These are phyloP conservation scores for Diaporthe aspalathi DNA, from an alignment of 2,329 filamentous ascomycete species.

Conservation along the genomic window DNA sequence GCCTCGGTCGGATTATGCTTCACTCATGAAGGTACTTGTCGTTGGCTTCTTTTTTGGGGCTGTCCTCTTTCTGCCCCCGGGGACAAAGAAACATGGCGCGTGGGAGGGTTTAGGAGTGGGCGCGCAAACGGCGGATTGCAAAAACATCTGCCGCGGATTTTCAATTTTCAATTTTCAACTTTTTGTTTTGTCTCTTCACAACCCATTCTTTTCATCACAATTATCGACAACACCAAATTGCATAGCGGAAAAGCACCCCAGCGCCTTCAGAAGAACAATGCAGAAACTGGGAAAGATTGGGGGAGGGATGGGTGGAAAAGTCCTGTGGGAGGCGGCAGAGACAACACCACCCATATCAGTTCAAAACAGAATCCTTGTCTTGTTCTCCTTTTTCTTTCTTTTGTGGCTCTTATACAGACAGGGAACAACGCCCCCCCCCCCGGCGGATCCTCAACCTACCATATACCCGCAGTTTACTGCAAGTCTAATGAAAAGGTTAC, in stretches of 20 bases:
- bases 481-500: conserved; percentile 31
- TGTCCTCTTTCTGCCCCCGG: background rate
- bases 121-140: background rate
- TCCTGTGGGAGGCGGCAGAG: conserved; percentile 3
- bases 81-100: background rate
- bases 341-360: background rate
- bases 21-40: conserved; percentile 26
- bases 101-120: conserved; percentile 5
- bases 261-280: background rate
- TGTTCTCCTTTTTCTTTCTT: conserved; percentile 7
- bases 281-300: background rate
- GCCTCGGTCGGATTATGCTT: conserved; percentile 24
- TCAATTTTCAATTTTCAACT: background rate
- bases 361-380: background rate
- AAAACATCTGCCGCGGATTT: background rate
- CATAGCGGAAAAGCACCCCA: conserved; percentile 25
- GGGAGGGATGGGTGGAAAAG: background rate
- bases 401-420: conserved; percentile 17
- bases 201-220: background rate
- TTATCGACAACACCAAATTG: conserved; percentile 27
- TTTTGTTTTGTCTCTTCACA: no score
- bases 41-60: background rate
- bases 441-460: conserved; percentile 21
- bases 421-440: background rate
- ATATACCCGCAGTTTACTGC: conserved; percentile 33